phyloP scores from a whole-genome alignment of 139 green algal species.

The Monoraphidium neglectum region DNA sequence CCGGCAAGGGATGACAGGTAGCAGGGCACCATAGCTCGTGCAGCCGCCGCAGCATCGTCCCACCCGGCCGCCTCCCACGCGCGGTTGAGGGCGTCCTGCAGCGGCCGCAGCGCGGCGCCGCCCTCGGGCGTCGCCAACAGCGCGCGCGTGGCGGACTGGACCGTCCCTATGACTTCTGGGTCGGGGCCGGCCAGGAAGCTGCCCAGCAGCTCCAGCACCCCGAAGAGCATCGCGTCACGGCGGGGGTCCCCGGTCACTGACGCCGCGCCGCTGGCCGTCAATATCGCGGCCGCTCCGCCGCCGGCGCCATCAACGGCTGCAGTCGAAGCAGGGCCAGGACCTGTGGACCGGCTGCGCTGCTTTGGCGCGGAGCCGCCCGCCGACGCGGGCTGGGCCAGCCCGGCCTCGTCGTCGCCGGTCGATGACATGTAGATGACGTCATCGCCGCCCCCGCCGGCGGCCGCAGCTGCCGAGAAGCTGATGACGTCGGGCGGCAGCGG shows the following conservation, averaged over 20 bases:
- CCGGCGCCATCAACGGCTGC: neutral
- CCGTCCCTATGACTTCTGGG: conserved; percentile 30
- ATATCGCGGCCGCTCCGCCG: neutral
- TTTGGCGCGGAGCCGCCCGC: neutral
- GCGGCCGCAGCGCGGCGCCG: conserved; percentile 11
- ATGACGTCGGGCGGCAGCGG: conserved; percentile 47
- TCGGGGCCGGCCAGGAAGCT: conserved; percentile 49
- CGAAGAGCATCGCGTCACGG: conserved; percentile 11
- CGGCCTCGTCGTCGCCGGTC: neutral
- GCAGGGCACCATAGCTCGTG: conserved; percentile 12
- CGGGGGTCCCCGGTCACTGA: neutral
- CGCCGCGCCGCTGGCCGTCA: neutral
- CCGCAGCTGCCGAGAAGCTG: conserved; percentile 35
- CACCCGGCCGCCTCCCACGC: too few relatives aligned
- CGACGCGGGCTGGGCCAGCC: conserved; percentile 2
- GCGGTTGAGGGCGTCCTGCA: neutral
- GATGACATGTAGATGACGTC: neutral
- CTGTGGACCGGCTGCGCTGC: neutral
- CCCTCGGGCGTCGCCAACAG: conserved; percentile 32
- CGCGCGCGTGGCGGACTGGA: conserved; percentile 37
- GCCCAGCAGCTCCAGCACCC: conserved; percentile 37
- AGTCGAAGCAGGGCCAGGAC: neutral
- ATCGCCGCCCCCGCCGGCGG: neutral
- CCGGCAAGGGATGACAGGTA: neutral
- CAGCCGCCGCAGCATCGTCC: neutral